phyloP scores from a whole-genome alignment of 257 asterid genomes.

The Capsicum rhomboideum region DNA sequence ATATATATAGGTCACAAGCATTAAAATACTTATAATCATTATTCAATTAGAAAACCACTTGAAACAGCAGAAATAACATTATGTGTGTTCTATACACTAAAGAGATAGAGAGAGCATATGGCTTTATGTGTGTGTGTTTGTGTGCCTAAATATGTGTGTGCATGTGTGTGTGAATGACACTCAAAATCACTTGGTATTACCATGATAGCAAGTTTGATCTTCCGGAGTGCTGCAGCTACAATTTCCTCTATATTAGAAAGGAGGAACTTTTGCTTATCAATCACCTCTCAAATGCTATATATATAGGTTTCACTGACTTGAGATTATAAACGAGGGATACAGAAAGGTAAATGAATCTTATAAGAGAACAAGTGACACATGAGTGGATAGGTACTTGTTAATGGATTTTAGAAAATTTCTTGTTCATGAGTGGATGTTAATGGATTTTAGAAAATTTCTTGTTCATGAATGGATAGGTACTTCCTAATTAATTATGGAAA shows the following conservation, averaged over 20 bases:
- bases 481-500: not conserved
- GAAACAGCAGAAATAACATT: not conserved
- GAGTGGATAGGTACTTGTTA: conserved; percentile 10
- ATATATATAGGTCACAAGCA: not conserved
- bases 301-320: not conserved
- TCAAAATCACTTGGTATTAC: not conserved
- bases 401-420: not conserved
- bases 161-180: not conserved
- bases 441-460: not conserved
- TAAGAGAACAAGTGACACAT: conserved; percentile 3
- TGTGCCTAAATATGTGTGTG: not conserved
- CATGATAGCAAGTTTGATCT: not conserved
- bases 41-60: not conserved
- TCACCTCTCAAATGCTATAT: not conserved
- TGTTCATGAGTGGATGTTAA: not conserved
- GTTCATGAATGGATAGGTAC: not conserved
- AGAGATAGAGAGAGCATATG: too few relatives aligned
- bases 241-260: not conserved
- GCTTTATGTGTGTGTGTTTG: too few relatives aligned
- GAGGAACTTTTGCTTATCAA: not conserved
- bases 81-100: too few relatives aligned
- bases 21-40: not conserved
- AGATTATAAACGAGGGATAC: not conserved
- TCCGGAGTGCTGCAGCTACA: not conserved
- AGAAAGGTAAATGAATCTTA: not conserved